Percentiles rank a stretch among this genome's conserved stretches.
Conservation (phyloP, 306 rosid species). For the Neltuma alba region DNA sequence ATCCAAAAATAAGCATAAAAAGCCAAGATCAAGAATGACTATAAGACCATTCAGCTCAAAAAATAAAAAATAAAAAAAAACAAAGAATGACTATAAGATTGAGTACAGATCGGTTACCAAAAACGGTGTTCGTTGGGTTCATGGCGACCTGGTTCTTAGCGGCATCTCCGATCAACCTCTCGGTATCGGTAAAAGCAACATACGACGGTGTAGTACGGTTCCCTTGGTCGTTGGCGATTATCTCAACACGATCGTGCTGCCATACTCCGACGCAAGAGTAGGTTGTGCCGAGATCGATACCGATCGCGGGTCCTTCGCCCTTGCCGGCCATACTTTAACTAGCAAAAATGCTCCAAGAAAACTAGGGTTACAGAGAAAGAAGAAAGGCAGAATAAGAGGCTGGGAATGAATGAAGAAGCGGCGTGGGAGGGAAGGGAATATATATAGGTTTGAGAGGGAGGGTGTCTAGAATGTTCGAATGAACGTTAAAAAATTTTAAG, state of each 20-base stretch:
- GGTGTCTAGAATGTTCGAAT: conserved; percentile 56
- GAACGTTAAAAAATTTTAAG: neutral
- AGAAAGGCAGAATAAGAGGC: neutral
- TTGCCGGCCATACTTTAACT: conserved; percentile 59
- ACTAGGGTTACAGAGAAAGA: neutral
- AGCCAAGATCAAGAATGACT: neutral
- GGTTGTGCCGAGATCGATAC: conserved; percentile 81
- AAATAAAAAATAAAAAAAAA: no score
- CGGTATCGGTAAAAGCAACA: conserved; percentile 74
- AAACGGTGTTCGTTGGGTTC: conserved; percentile 82
- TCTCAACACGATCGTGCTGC: conserved; percentile 85
- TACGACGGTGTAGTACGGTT: conserved; percentile 83
- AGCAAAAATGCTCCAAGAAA: neutral
- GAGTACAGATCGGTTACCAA: conserved; percentile 46
- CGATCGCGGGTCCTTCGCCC: conserved; percentile 84
- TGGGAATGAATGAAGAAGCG: neutral
- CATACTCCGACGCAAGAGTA: conserved; percentile 88
- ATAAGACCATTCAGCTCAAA: no score
- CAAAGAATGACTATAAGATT: neutral
- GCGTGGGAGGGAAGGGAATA: neutral
- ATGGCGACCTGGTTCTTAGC: conserved; percentile 93
- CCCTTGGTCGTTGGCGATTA: conserved; percentile 85
- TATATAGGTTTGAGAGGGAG: conserved; percentile 25
- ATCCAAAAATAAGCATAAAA: neutral
- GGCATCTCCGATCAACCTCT: conserved; percentile 77